Base-by-base conservation (phyloP, 176 grass and related monocot genomes). In the Melocanna baccifera region DNA sequence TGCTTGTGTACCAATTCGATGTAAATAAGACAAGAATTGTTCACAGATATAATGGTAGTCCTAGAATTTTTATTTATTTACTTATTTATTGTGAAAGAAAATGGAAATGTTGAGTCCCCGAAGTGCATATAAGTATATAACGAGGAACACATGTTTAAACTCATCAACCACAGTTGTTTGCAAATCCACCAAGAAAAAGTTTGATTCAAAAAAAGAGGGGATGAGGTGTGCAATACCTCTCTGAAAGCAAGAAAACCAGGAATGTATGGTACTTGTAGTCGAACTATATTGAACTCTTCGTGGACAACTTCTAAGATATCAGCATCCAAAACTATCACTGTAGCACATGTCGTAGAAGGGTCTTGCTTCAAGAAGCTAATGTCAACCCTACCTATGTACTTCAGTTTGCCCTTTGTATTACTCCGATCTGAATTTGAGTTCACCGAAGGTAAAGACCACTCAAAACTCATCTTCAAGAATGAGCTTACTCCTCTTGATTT, bases 241-340 rank as follows among this genome's bases (percentile, higher is more conserved):
- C 94, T 97, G 78, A 98, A 98, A 81, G 96, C 96, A 89, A 98
- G 96, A 79, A 98, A 98, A 40, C 93, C 91, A 16, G 93, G 91
- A 86, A 95, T 79, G 25, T 98, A 98, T 8, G 93, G 91, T 47
- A 98, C 93, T 83, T 93, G 89, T 53, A 95, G 46, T 48, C 32
- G 86, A 43, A 91, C 73, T 62, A 91, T 30, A 85, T 90, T 81
- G 62, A 92, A 95, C 57, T 98, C 96, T 82, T 98, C 93, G 45
- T 94, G 96, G 14, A 94, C 89, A 73, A 95, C 77, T 64, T 92
- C 73, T 67, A 95, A 80, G 61, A 93, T 90, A 40, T 76, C 66
- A 9, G 81, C 90, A 73, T 98, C 89, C 20, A 95, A 73, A 74
- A 98, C 73, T 7, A 98, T 81, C 42, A 95, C 73, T 7, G 92